These are phyloP conservation scores for Pythium scleroteichum DNA, from an alignment of 352 stramenopile species.

Conservation along the genomic window DNA sequence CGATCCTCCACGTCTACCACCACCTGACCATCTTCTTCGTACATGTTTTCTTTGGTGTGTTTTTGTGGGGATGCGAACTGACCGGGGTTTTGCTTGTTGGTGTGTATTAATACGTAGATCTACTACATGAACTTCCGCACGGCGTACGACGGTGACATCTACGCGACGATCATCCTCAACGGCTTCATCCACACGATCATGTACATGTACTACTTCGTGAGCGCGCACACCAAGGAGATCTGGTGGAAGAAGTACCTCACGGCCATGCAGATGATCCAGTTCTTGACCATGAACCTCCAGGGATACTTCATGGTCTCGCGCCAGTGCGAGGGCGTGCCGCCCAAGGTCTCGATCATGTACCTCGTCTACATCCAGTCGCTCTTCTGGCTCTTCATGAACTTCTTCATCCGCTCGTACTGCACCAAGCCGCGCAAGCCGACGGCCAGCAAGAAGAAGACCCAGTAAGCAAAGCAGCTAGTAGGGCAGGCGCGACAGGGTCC, in stretches of 20 bases:
- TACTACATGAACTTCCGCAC: constrained; percentile 93
- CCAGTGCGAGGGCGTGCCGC: constrained; percentile 68
- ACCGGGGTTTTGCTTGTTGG: background rate
- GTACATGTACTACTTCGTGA: constrained; percentile 98
- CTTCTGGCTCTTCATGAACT: constrained; percentile 95
- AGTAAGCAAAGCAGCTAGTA: constrained; percentile 4
- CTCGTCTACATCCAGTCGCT: constrained; percentile 94
- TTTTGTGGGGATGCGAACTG: background rate
- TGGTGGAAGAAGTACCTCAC: constrained; percentile 96
- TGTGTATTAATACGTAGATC: too few relatives aligned
- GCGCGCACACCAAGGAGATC: constrained; percentile 93
- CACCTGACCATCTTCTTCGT: constrained; percentile 91
- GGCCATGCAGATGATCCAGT: constrained; percentile 91
- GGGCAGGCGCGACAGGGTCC: background rate
- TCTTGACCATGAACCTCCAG: constrained; percentile 65
- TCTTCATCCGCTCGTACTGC: constrained; percentile 34
- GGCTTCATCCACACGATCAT: constrained; percentile 96
- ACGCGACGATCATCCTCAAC: constrained; percentile 93
- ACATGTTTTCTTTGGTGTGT: constrained; percentile 27
- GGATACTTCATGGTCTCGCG: constrained; percentile 53
- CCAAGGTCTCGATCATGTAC: constrained; percentile 74
- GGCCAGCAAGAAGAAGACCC: constrained; percentile 19
- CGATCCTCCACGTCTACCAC: constrained; percentile 96
- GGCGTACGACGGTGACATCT: constrained; percentile 94
- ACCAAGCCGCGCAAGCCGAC: constrained; percentile 19